Conservation (phyloP, 257 asterid genomes). For the Solanum neorickii region DNA sequence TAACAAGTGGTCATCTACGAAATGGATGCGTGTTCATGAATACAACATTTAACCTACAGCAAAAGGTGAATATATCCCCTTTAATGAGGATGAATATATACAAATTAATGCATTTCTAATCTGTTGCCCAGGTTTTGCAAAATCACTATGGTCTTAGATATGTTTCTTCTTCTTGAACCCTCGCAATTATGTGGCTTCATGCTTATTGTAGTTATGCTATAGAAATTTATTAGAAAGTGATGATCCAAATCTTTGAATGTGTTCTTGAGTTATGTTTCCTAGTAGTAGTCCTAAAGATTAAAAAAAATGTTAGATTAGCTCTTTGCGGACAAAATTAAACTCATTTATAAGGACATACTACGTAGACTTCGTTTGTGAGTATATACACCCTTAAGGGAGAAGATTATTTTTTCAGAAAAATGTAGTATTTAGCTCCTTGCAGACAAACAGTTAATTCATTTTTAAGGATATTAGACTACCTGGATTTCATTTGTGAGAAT, state of each 20-base stretch:
- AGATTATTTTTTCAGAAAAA: background rate
- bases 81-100: background rate
- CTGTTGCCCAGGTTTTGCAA: background rate
- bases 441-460: background rate
- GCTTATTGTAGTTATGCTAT: background rate
- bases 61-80: background rate
- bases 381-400: background rate
- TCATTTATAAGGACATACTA: background rate
- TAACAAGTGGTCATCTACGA: constrained; percentile 40
- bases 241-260: background rate
- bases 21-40: constrained; percentile 30
- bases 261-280: background rate
- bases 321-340: background rate
- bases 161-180: background rate
- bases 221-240: background rate
- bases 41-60: constrained; percentile 12
- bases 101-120: background rate
- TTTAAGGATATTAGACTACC: background rate
- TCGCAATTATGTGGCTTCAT: background rate
- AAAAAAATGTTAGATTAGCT: background rate
- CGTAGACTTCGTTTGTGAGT: background rate
- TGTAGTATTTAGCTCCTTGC: background rate
- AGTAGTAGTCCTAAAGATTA: background rate
- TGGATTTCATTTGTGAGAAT: background rate
- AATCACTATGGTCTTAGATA: background rate